Base-by-base conservation (phyloP, 495 filamentous ascomycete species). In the Annulohypoxylon stygium region DNA sequence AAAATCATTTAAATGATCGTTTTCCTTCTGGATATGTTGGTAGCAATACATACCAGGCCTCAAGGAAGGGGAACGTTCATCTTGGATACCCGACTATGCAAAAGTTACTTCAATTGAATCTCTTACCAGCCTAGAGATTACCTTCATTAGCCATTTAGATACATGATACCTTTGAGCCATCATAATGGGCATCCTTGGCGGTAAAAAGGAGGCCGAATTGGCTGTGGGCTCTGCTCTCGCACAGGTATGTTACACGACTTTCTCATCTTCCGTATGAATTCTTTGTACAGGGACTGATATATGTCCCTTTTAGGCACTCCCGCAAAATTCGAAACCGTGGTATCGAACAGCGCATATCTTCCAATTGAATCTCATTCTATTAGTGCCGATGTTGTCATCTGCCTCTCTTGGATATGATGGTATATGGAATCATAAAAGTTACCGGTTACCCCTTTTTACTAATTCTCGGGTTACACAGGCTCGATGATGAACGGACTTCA, bases 401-500 rank as follows among this genome's bases (percentile, higher is more conserved):
- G 55, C 55, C 8, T 59, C 55, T 41, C 34, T 59, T 16, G 55
- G 55, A 39, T 59, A 59, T 18, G 55, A 59, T 41, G 55, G 55
- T 59, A 59, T 18, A 14, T 34, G n/a, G 39, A 23, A 23, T 33
- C 6, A 30, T 6, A 6, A 30, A 30, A 30, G 5, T 5, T 59
- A 9, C 39, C 10, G 18, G 4, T 23, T 39, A 2, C 34, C n/a
- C 34, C 7, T 20, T 20, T 34, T 20, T 41, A 26, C 55, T 59
- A 16, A 59, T 11, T 25, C 2, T 12, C 14, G 8, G 0, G 2
- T 10, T 59, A 59, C 36, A 39, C 16, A 59, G 55, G 55, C 16
- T 59, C 55, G 4, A 59, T 59, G 55, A 59, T 59, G 55, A 59
- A 59, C 26, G 55, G 55, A 9, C 55, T 59, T 59, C 55, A 59